Evolutionary conservation across 495 filamentous ascomycete species (phyloP).

Genomic region (Pseudomonodictys pantanalensis): DNA sequence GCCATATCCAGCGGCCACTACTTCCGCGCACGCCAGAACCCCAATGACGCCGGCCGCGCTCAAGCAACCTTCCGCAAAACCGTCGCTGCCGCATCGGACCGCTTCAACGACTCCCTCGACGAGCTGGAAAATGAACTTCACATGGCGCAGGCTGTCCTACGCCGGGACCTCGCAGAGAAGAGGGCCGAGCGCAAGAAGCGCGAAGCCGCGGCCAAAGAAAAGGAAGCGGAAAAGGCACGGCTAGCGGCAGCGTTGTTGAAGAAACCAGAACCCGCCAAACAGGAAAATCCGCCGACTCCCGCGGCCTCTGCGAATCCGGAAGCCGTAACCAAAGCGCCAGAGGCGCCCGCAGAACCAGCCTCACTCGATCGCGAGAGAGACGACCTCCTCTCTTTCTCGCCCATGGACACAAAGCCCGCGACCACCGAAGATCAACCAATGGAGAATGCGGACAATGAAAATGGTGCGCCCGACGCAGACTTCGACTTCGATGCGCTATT

Average conservation of each 20-base stretch:
- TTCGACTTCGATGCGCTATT: conserved; percentile 35
- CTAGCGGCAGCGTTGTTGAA: conserved; percentile 27
- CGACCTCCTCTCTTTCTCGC: conserved; percentile 1
- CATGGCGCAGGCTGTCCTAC: conserved; percentile 31
- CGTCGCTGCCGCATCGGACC: conserved; percentile 23
- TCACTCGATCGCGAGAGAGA: conserved; percentile 1
- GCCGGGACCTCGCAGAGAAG: conserved; percentile 34
- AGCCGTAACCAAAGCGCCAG: not conserved
- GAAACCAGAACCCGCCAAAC: not conserved
- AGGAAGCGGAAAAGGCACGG: conserved; percentile 28
- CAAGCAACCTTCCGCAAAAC: conserved; percentile 11
- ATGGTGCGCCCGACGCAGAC: conserved; percentile 2
- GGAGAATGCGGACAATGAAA: not conserved
- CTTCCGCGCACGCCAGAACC: conserved; percentile 20
- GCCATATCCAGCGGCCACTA: conserved; percentile 23
- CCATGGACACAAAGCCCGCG: not conserved
- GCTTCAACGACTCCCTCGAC: conserved; percentile 36
- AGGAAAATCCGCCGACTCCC: not conserved
- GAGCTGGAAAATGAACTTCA: conserved; percentile 34
- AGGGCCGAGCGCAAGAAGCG: conserved; percentile 29
- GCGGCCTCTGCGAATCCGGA: not conserved
- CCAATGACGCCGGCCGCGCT: conserved; percentile 1
- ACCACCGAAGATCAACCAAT: not conserved
- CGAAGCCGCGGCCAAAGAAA: conserved; percentile 25
- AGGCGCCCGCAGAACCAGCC: not conserved